phyloP scores from a whole-genome alignment of 192 early-diverging fungal species.

The Neocallimastix lanati region DNA sequence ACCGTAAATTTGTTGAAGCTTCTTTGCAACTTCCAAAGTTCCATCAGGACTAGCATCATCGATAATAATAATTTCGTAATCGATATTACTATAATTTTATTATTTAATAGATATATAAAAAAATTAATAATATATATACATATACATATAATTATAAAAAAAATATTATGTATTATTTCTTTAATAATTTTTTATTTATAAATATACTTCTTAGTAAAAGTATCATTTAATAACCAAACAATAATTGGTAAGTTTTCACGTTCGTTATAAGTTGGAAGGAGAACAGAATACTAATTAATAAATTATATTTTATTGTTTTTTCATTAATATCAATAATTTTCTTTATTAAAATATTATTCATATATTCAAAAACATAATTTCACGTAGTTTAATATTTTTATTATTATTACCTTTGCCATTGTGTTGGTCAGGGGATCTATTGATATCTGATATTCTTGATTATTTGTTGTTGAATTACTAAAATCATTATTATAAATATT shows the following conservation, averaged over 20 bases:
- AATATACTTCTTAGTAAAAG: slow-evolving; percentile 46
- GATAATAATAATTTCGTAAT: slow-evolving; percentile 93
- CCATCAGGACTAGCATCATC: slow-evolving; percentile 92
- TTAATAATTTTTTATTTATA: no score
- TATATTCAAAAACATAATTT: not conserved
- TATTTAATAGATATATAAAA: not conserved
- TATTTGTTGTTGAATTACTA: not conserved
- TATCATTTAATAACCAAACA: slow-evolving; percentile 73
- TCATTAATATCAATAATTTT: no score
- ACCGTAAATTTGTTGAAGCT: slow-evolving; percentile 71
- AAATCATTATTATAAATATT: not conserved
- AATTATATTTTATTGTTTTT: not conserved
- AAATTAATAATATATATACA: not conserved
- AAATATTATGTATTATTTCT: no score
- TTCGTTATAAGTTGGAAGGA: slow-evolving; percentile 98
- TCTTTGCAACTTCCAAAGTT: slow-evolving; percentile 80
- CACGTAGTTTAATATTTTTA: not conserved
- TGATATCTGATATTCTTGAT: not conserved
- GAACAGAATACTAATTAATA: slow-evolving; percentile 55
- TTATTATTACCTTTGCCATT: not conserved
- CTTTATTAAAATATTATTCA: no score
- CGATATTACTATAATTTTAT: slow-evolving; percentile 36
- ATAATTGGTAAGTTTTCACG: slow-evolving; percentile 92
- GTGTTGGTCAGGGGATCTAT: not conserved
- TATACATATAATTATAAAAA: no score